Evolutionary conservation across 176 grass and related monocot genomes (phyloP), one percentile per base, ranked within the genome.

Genomic region (Zoysia japonica): DNA sequence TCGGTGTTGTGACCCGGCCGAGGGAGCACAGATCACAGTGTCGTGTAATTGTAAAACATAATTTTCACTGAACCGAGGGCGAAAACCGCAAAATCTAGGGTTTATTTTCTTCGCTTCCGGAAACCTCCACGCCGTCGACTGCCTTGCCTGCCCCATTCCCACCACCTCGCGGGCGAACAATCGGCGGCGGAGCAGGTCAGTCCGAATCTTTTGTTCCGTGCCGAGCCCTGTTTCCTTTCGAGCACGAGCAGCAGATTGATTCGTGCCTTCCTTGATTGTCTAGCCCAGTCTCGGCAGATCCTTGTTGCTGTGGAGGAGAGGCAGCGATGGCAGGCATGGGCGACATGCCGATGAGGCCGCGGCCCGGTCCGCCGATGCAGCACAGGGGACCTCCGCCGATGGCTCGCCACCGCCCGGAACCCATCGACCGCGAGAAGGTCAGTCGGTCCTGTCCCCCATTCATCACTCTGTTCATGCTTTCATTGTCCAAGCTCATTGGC

Each of bases 371-470:
- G 45, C 84, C 84, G 75, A 81, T 90, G 82, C 91, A 97, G 50
- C 74, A 87, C 54, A 80, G 94, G 9, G 94, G 91, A 1, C 94
- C 94, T 28, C 93, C 82, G 12, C 94, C 94, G 52, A 70, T 87
- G 74, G 79, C 84, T 17, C 94, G 94, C 36, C 73, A 80, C 41
- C 91, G 94, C 74, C 74, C 82, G 13, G 89, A 93, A 15, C 94
- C 94, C 41, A 78, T 97, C 49, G 94, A 97, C 67, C 94, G 94
- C 54, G 94, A 97, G 85, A 97, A 97, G 94, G 94, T 93, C 16
- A 78, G 28, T 38, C 53, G 28, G 28, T 28, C 8, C 47, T 19
- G 43, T 65, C 45, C n/a, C 15, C 17, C 28, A 28, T 28, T 16
- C 10, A 28, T 10, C 56, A 16, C 8, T 41, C 56, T 61, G 19